phyloP scores from a whole-genome alignment of 2,329 filamentous ascomycete species.

The Xylariales sp. region DNA sequence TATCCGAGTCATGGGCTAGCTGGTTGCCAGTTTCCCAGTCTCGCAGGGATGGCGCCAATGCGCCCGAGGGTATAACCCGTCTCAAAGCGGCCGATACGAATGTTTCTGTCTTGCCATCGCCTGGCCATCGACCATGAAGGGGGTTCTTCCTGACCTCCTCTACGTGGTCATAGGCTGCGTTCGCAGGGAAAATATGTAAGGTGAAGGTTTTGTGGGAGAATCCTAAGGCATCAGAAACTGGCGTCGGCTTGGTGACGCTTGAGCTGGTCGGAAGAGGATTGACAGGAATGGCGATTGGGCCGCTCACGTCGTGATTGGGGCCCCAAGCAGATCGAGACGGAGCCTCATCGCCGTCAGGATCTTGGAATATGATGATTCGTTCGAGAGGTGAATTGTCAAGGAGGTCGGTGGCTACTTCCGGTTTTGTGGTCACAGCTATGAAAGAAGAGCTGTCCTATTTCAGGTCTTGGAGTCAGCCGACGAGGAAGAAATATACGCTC shows the following conservation, averaged over 20 bases:
- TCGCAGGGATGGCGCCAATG: constrained; percentile 46
- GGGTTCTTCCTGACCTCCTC: constrained; percentile 43
- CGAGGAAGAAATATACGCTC: neutral
- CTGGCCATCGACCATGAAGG: constrained; percentile 49
- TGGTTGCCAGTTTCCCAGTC: constrained; percentile 51
- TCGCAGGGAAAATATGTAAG: constrained; percentile 48
- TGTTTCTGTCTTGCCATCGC: constrained; percentile 40
- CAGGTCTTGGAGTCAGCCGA: neutral
- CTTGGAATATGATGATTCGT: constrained; percentile 54
- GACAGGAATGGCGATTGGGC: constrained; percentile 45
- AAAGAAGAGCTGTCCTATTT: constrained; percentile 61
- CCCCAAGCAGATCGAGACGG: constrained; percentile 44
- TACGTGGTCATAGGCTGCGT: constrained; percentile 44
- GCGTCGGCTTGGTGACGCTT: constrained; percentile 30
- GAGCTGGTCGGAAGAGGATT: constrained; percentile 38
- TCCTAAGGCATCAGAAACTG: constrained; percentile 40
- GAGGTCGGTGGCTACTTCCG: constrained; percentile 55
- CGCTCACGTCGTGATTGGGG: constrained; percentile 40
- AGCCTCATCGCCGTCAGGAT: constrained; percentile 16
- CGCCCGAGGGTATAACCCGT: constrained; percentile 43
- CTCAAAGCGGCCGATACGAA: constrained; percentile 46
- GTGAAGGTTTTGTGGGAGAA: constrained; percentile 46
- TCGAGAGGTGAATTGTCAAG: constrained; percentile 60
- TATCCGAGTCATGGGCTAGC: constrained; percentile 40
- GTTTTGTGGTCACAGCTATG: constrained; percentile 59